A percentile compares a stretch with the other conserved stretches of the same genome.
phyloP scores from a whole-genome alignment of 2,329 filamentous ascomycete genomes.

The Ascosphaera acerosa region DNA sequence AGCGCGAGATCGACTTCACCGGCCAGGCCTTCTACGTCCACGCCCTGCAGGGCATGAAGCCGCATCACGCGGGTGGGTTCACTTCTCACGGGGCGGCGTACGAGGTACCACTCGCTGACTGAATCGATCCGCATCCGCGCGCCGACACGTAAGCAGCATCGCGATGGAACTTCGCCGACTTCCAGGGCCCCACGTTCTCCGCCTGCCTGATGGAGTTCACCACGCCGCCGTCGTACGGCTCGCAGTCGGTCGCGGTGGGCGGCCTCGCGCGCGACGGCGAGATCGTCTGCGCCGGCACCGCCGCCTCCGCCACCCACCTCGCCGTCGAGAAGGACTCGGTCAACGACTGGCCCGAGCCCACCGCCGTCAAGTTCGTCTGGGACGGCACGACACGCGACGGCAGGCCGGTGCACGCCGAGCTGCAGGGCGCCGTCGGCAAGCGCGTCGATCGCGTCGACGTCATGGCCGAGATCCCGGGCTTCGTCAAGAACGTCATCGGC shows the following conservation, averaged over 20 bases:
- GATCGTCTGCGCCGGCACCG: constrained; percentile 45
- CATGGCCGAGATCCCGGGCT: constrained; percentile 86
- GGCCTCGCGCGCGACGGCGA: constrained; percentile 59
- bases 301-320: constrained; percentile 41
- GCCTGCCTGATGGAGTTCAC: constrained; percentile 90
- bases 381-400: constrained; percentile 51
- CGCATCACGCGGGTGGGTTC: constrained; percentile 57
- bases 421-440: constrained; percentile 43
- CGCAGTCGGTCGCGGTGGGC: constrained; percentile 59
- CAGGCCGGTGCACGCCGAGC: constrained; percentile 39
- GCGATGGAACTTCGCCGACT: constrained; percentile 81
- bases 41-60: constrained; percentile 95
- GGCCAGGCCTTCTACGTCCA: constrained; percentile 59
- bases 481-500: constrained; percentile 83
- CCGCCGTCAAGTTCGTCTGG: constrained; percentile 51
- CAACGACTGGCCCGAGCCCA: constrained; percentile 76
- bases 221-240: constrained; percentile 78
- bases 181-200: constrained; percentile 67
- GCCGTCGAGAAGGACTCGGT: constrained; percentile 44
- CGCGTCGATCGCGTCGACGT: constrained; percentile 70
- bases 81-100: neutral
- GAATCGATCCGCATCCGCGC: constrained; percentile 1
- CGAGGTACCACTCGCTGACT: constrained; percentile 3
- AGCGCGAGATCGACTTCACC: constrained; percentile 56
- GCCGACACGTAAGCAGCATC: constrained; percentile 27